phyloP scores from a whole-genome alignment of 2,329 filamentous ascomycete genomes.

The Botrytis fragariae region DNA sequence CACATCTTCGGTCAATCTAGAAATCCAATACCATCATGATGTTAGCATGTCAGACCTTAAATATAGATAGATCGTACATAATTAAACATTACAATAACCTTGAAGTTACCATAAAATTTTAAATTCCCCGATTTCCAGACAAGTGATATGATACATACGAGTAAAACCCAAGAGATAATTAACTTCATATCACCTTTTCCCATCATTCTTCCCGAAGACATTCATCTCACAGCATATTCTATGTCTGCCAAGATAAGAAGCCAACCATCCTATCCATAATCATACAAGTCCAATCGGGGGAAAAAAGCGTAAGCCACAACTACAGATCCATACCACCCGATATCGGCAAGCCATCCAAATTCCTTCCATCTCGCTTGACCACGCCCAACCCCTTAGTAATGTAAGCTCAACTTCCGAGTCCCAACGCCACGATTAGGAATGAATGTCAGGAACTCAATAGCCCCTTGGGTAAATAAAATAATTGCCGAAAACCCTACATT shows the following conservation, averaged over 20 bases:
- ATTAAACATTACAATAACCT: fast-evolving
- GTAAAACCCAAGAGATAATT: neutral
- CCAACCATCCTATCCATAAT: neutral
- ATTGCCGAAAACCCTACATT: too few species aligned
- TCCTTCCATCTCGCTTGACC: neutral
- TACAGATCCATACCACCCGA: neutral
- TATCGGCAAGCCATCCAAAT: neutral
- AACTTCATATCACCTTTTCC: neutral
- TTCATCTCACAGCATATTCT: neutral
- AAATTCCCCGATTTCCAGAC: neutral
- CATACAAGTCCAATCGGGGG: too few species aligned
- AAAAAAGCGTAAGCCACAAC: neutral
- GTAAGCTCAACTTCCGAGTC: neutral
- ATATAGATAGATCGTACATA: neutral
- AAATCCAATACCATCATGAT: neutral
- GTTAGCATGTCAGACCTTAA: neutral
- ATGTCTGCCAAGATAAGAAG: neutral
- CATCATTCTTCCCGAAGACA: neutral
- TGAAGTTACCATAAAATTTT: neutral
- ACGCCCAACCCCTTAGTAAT: neutral
- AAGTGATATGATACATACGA: neutral
- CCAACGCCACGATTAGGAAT: neutral
- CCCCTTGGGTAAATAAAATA: neutral
- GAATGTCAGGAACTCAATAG: fast-evolving
- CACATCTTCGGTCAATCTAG: neutral